Evolutionary conservation across 2,329 filamentous ascomycete genomes (phyloP), one percentile per base, ranked within the genome.

Genomic region (Geosmithia putterillii): DNA sequence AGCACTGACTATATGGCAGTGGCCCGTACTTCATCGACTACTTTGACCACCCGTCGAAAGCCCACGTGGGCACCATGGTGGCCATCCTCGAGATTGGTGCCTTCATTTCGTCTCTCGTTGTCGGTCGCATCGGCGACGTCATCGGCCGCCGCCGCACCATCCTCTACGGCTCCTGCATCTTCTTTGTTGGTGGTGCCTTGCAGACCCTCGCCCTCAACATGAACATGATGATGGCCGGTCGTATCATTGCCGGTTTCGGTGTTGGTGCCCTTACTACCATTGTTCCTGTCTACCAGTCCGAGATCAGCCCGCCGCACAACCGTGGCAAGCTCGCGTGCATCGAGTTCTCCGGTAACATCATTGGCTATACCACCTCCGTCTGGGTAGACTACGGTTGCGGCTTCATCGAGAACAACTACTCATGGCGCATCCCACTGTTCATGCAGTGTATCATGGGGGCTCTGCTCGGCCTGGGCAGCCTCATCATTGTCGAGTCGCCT

Each of bases 351-450:
- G 92, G 92, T 43, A 98, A 98, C 63, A 94, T 98, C 49, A 82
- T 86, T 47, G 92, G 92, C 25, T 98, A 98, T 60, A 83, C 90
- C 44, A 88, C 87, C 43, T 96, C 90, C 53, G 90, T 96, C 19
- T 98, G 92, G 92, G 90, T 96, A 22, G 92, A 98, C 62, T 98
- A 96, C 64, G 90, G 92, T 55, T 95, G 89, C 64, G 92, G 86
- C 45, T 95, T 74, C 58, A 96, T 98, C 57, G 64, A 86, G 48
- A 86, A 71, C 54, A 71, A 96, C 60, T 74, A 83, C 66, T 87
- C 92, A 2, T 98, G 92, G 92, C 84, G 92, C 41, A 54, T 95
- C 38, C 92, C 92, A 2, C 67, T 98, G 42, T 65, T 88, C 39
- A 86, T 95, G 81, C 92, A 98, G 63, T 95, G 92, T 56, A 62